A percentile compares a stretch with the other conserved stretches of the same genome.
These are phyloP conservation scores for Cercophora samala DNA, from an alignment of 495 filamentous ascomycete genomes.

Conservation along the genomic window DNA sequence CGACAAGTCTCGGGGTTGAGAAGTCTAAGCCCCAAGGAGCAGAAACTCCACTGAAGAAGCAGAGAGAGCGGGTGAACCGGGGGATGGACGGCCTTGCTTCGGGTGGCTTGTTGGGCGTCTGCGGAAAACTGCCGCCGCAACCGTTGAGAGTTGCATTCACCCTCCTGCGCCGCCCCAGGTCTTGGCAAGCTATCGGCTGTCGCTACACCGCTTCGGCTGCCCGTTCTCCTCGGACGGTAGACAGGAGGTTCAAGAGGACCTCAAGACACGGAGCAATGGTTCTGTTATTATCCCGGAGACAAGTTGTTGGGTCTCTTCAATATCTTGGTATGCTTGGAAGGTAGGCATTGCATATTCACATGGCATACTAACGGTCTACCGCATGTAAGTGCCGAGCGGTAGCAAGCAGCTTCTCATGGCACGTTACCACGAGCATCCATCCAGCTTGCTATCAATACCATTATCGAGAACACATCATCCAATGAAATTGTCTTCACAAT, in stretches of 20 bases:
- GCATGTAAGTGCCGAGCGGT: background rate
- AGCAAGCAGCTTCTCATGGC: background rate
- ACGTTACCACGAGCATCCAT: background rate
- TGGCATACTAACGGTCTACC: background rate
- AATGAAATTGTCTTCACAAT: background rate
- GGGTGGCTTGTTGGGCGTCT: constrained; percentile 7
- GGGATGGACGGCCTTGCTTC: background rate
- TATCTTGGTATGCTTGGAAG: background rate
- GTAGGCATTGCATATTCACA: background rate
- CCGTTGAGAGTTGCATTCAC: constrained; percentile 10
- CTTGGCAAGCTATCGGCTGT: constrained; percentile 5
- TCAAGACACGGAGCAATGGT: background rate
- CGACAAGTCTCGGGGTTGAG: background rate
- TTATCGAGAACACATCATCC: background rate
- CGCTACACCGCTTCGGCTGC: background rate
- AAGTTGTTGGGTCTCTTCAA: background rate
- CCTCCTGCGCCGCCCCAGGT: constrained; percentile 5
- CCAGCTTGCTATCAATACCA: background rate
- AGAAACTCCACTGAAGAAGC: background rate
- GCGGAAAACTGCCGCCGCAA: constrained; percentile 4
- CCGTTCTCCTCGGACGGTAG: background rate
- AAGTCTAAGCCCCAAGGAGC: constrained; percentile 7
- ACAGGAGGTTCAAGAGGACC: background rate
- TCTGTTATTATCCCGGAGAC: background rate
- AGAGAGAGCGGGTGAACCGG: background rate